Evolutionary conservation across 2,329 filamentous ascomycete species (phyloP).

Genomic region (Aureobasidium sp.): DNA sequence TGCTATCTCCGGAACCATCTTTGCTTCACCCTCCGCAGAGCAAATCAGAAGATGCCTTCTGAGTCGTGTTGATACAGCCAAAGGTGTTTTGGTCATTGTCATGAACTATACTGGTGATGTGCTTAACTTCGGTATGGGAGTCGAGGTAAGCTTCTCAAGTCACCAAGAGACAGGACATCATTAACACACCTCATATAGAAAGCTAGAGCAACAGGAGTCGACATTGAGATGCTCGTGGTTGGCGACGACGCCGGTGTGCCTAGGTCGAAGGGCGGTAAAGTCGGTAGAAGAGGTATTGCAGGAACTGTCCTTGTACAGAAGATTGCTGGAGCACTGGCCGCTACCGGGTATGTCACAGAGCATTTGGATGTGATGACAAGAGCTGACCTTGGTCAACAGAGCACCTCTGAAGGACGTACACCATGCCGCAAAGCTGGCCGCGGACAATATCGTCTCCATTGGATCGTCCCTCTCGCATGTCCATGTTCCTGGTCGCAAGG

Average conservation of each 20-base stretch:
- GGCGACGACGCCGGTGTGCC: conserved; percentile 91
- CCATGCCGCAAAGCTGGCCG: conserved; percentile 61
- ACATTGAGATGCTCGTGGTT: conserved; percentile 84
- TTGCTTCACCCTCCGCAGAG: conserved; percentile 72
- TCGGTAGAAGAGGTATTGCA: conserved; percentile 82
- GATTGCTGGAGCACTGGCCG: conserved; percentile 76
- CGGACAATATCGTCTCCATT: conserved; percentile 74
- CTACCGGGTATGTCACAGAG: conserved; percentile 48
- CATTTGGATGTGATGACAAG: neutral
- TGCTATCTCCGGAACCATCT: conserved; percentile 80
- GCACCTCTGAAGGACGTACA: conserved; percentile 61
- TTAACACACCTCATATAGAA: conserved; percentile 51
- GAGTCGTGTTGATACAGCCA: conserved; percentile 60
- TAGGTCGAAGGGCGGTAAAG: conserved; percentile 74
- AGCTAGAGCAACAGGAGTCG: conserved; percentile 68
- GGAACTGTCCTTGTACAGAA: conserved; percentile 90
- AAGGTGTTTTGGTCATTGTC: conserved; percentile 79
- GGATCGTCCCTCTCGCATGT: conserved; percentile 83
- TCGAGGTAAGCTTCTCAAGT: neutral
- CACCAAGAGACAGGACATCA: conserved; percentile 39
- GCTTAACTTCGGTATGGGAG: conserved; percentile 17
- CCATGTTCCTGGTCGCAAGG: conserved; percentile 75
- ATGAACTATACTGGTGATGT: conserved; percentile 62
- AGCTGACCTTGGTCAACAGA: conserved; percentile 21
- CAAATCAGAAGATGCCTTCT: conserved; percentile 74